These are phyloP conservation scores for Sesbania bispinosa DNA, from an alignment of 306 rosid genomes.

Conservation along the genomic window DNA sequence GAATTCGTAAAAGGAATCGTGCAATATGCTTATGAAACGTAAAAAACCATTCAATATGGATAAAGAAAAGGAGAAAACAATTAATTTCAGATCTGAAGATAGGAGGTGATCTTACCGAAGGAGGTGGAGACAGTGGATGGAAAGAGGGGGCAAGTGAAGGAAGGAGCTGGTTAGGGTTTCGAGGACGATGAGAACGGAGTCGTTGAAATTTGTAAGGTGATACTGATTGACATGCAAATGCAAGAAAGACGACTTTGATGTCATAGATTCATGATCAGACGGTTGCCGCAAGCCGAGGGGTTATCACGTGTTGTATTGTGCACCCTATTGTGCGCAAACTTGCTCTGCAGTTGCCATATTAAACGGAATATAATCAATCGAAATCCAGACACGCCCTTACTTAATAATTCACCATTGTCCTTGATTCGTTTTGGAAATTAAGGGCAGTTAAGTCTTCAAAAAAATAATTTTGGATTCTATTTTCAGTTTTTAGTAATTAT, in stretches of 20 bases:
- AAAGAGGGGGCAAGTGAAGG: conserved; percentile 3
- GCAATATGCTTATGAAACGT: neutral
- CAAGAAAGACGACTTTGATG: neutral
- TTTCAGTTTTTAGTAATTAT: too few relatives aligned
- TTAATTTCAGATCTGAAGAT: conserved; percentile 32
- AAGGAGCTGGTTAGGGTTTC: conserved; percentile 52
- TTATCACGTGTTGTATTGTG: neutral
- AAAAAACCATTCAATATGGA: neutral
- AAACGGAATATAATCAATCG: too few relatives aligned
- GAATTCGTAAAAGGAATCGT: neutral
- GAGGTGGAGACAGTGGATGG: conserved; percentile 14
- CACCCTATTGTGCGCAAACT: too few relatives aligned
- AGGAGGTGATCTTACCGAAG: conserved; percentile 36
- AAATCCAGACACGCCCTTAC: too few relatives aligned
- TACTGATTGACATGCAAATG: neutral
- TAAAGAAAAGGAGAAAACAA: neutral
- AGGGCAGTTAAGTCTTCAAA: too few relatives aligned
- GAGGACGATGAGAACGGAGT: conserved; percentile 17
- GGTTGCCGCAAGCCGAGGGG: neutral
- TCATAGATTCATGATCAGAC: conserved; percentile 16
- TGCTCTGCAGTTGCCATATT: too few relatives aligned
- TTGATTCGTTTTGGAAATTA: too few relatives aligned
- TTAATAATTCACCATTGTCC: too few relatives aligned
- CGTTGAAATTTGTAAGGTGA: conserved; percentile 25
- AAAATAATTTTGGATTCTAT: too few relatives aligned